These are phyloP conservation scores for Pythium pectinolyticum DNA, from an alignment of 352 stramenopile species.

Conservation along the genomic window DNA sequence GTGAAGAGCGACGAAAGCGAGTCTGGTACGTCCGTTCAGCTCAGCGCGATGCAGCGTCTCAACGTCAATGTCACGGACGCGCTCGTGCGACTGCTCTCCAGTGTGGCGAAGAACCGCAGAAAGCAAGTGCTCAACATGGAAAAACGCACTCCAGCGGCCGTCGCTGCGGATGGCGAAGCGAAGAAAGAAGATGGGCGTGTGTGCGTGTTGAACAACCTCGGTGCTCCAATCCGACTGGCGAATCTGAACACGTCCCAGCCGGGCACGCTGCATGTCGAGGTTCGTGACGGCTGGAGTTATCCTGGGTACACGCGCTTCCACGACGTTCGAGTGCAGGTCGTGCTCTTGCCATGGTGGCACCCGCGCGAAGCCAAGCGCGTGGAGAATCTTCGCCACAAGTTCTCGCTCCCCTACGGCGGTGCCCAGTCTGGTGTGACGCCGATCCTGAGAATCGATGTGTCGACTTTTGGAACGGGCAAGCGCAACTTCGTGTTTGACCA, in stretches of 20 bases:
- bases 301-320: constrained; percentile 83
- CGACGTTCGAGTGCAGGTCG: constrained; percentile 78
- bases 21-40: constrained; percentile 61
- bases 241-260: constrained; percentile 87
- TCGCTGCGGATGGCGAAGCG: constrained; percentile 75
- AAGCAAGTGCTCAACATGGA: constrained; percentile 77
- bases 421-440: constrained; percentile 86
- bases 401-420: constrained; percentile 78
- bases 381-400: constrained; percentile 79
- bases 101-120: constrained; percentile 71
- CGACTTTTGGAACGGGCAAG: constrained; percentile 67
- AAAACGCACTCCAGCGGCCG: constrained; percentile 70
- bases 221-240: constrained; percentile 83
- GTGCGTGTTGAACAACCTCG: constrained; percentile 88
- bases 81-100: constrained; percentile 75
- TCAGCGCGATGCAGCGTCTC: constrained; percentile 82
- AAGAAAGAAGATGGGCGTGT: constrained; percentile 85
- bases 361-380: constrained; percentile 68
- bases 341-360: constrained; percentile 87
- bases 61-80: constrained; percentile 89
- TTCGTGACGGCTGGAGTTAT: constrained; percentile 85
- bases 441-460: constrained; percentile 78
- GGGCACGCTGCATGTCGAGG: constrained; percentile 76
- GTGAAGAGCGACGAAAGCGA: constrained; percentile 53
- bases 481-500: constrained; percentile 86